Evolutionary conservation across 345 rosid genomes (phyloP).

Genomic region (Populus ilicifolia): DNA sequence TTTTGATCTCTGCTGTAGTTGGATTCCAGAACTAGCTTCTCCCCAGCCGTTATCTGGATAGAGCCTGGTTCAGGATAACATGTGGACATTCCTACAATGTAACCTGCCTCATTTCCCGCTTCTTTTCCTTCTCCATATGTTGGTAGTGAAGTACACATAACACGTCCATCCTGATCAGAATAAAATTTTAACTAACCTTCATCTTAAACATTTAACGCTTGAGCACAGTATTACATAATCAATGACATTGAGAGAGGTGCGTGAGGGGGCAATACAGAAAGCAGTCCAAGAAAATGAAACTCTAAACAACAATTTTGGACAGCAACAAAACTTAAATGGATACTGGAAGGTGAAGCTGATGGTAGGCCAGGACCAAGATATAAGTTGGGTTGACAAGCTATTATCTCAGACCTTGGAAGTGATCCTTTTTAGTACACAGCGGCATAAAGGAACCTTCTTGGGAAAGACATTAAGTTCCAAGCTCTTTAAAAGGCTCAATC

Average conservation of each 20-base stretch:
- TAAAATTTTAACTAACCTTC: too few relatives aligned
- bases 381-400: neutral
- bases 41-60: slow-evolving; percentile 50
- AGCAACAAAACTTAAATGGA: neutral
- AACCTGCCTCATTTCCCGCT: slow-evolving; percentile 85
- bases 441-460: neutral
- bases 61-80: slow-evolving; percentile 75
- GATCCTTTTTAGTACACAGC: neutral
- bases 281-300: too few relatives aligned
- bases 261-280: too few relatives aligned
- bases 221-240: too few relatives aligned
- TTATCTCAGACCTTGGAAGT: neutral
- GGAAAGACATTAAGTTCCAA: too few relatives aligned
- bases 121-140: slow-evolving; percentile 66
- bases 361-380: neutral
- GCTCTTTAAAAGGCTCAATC: too few relatives aligned
- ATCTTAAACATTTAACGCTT: too few relatives aligned
- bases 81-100: slow-evolving; percentile 87
- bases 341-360: neutral
- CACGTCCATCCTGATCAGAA: slow-evolving; percentile 51
- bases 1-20: slow-evolving; percentile 47
- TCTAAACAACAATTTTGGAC: too few relatives aligned
- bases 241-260: too few relatives aligned
- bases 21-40: slow-evolving; percentile 59
- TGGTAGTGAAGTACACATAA: slow-evolving; percentile 56